Percentiles rank a stretch among this genome's conserved stretches.
phyloP scores from a whole-genome alignment of 768 basidiomycete species.

The Leucogyrophana mollusca region DNA sequence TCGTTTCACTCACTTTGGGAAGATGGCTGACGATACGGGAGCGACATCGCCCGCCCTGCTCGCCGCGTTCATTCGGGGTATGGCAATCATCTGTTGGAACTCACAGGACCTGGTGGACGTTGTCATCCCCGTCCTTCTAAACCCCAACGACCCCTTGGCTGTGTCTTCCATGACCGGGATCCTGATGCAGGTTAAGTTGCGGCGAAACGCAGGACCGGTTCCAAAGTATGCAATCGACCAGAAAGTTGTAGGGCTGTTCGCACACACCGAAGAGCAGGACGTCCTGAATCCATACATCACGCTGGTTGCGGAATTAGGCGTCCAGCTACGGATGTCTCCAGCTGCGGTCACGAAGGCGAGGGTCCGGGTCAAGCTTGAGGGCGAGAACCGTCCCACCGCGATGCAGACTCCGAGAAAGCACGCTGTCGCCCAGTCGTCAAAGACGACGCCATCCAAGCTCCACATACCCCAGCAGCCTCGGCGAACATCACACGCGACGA shows the following conservation, averaged over 20 bases:
- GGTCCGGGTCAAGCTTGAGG: background rate
- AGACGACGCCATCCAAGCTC: background rate
- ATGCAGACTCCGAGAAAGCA: too few relatives aligned
- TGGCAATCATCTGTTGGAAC: constrained; percentile 20
- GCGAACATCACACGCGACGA: background rate
- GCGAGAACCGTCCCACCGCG: too few relatives aligned
- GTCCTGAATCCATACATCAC: constrained; percentile 15
- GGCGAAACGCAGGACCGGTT: background rate
- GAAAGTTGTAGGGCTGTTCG: constrained; percentile 6
- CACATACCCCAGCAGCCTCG: background rate
- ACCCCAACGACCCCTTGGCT: constrained; percentile 1
- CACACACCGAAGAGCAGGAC: background rate
- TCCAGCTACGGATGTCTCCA: constrained; percentile 2
- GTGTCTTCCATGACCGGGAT: constrained; percentile 13
- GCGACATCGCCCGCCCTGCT: constrained; percentile 13
- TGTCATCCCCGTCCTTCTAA: constrained; percentile 25
- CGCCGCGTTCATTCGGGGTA: constrained; percentile 23
- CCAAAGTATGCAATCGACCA: constrained; percentile 8
- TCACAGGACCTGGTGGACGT: constrained; percentile 18
- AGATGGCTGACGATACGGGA: constrained; percentile 18
- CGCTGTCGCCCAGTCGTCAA: background rate
- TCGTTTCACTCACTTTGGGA: constrained; percentile 32
- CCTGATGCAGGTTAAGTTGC: constrained; percentile 20
- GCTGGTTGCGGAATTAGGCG: constrained; percentile 18
- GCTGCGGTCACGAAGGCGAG: background rate